Evolutionary conservation across 768 basidiomycete genomes (phyloP), one percentile per base, ranked within the genome.

Genomic region (Kwoniella sp.): DNA sequence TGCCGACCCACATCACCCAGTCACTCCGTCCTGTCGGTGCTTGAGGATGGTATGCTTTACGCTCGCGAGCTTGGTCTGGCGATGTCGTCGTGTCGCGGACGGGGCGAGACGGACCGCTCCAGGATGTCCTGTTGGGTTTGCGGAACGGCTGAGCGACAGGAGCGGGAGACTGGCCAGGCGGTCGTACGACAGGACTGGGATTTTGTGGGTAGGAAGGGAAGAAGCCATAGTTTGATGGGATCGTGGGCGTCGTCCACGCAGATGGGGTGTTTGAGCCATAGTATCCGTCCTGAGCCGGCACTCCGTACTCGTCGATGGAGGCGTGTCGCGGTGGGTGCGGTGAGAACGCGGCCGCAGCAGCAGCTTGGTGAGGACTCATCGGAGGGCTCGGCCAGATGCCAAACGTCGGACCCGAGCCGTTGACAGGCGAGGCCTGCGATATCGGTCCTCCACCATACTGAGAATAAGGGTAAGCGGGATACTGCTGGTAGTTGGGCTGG

Each of bases 1-100:
- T 97, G 11, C 94, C 94, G 13, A 88, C 88, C 94, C 94, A 96
- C 91, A 93, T 92, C 1, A 93, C 93, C 91, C 90, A 94, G 64
- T 92, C 91, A 7, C 91, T 91, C 15, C 91, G 86, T 58, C 90
- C 84, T 12, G 86, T 82, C 13, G 78, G 79, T 4, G 79, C 67
- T 51, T 77, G 75, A 17, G 78, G 79, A 60, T 81, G 80, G 66
- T 80, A 79, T 22, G 74, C 62, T 62, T 78, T 80, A 25, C 79
- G 51, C 58, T 74, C 75, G 26, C 58, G 28, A 38, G 72, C 69
- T 50, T 63, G 61, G 13, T 63, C 69, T 38, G n/a, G 45, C n/a
- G 37, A 23, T 22, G 4, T 58, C 25, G 34, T 51, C 50, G 41
- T 45, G 15, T 45, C 41, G 11, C 15, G 37, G 7, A 23, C 52